Evolutionary conservation across 2,329 filamentous ascomycete genomes (phyloP), one percentile per base, ranked within the genome.

Genomic region (Microsporum ferrugineum): DNA sequence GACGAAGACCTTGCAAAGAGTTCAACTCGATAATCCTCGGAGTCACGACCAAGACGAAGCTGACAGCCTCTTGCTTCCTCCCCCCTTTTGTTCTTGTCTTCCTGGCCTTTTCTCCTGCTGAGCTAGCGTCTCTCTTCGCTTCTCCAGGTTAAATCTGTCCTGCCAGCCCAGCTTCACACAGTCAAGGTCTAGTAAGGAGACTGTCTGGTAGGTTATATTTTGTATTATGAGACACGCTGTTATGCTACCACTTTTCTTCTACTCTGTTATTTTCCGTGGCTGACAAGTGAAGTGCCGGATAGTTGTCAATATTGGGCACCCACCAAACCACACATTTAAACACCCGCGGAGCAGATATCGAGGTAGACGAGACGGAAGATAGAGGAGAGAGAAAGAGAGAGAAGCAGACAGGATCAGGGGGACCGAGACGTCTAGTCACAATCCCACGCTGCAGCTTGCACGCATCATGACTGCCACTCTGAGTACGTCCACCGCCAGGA

Each of bases 251-350:
- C 17, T 23, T 23, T 23, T 23, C 1, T 23, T 23, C 17, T 23
- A 23, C 17, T 23, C 17, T 23, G 17, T 23, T 23, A 23, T 23
- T 23, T 23, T 23, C 17, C 17, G 17, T 23, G 17, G 38, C 38
- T 41, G 38, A 41, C 38, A 10, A 23, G 38, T 41, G 38, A 41
- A 41, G n/a, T 10, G 43, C 38, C 38, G 43, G 17, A 47, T 27
- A 47, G 43, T 47, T 47, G 43, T 47, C 17, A 17, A 47, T 47
- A 47, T 47, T 47, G 43, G 43, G 43, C 43, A 60, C 66, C 63
- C 53, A 34, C 53, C 31, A 7, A 45, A 36, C 33, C 36, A 58
- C 57, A 58, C 29, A 58, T 17, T 45, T n/a, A 38, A 23, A 57
- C 53, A 60, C 34, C 29, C 58, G 57, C 58, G 36, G 23, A 31